A percentile compares a stretch with the other conserved stretches of the same genome.
phyloP scores from a whole-genome alignment of 2,329 filamentous ascomycete species.

The Diaporthe sp. region DNA sequence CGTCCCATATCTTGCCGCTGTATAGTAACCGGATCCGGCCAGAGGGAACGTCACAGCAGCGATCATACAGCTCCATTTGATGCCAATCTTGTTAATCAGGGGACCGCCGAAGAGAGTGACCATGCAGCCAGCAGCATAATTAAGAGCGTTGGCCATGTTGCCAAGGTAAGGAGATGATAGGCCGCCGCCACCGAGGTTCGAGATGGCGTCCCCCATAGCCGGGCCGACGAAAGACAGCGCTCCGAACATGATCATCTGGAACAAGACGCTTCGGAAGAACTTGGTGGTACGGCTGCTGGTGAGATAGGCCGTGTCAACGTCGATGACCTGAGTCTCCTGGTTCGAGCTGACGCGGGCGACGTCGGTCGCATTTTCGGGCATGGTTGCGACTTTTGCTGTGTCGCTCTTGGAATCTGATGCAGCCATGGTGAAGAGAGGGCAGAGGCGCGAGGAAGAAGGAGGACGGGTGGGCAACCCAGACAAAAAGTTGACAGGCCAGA shows the following conservation, averaged over 20 bases:
- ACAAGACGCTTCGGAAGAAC: constrained; percentile 38
- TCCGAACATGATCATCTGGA: constrained; percentile 41
- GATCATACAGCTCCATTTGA: constrained; percentile 54
- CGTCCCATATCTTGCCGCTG: constrained; percentile 48
- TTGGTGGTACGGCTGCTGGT: constrained; percentile 32
- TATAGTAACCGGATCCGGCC: constrained; percentile 52
- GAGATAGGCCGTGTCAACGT: constrained; percentile 38
- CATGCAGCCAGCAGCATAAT: constrained; percentile 39
- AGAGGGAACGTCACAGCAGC: constrained; percentile 52
- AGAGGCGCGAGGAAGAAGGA: not conserved
- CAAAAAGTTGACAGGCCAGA: not conserved
- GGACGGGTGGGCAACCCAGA: not conserved
- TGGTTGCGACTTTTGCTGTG: constrained; percentile 27
- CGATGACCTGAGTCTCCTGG: constrained; percentile 37
- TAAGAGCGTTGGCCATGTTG: constrained; percentile 37
- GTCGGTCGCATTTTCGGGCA: constrained; percentile 23
- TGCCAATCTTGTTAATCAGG: constrained; percentile 56
- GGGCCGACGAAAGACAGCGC: constrained; percentile 40
- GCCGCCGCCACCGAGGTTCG: constrained; percentile 41
- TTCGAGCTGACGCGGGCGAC: constrained; percentile 33
- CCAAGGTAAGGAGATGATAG: constrained; percentile 40
- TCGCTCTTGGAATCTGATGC: constrained; percentile 20
- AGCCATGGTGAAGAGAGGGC: not conserved
- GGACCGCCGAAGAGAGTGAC: constrained; percentile 50
- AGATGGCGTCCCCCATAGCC: constrained; percentile 41